Conservation (phyloP, 441 rosid species). For the Populus tomentosa region DNA sequence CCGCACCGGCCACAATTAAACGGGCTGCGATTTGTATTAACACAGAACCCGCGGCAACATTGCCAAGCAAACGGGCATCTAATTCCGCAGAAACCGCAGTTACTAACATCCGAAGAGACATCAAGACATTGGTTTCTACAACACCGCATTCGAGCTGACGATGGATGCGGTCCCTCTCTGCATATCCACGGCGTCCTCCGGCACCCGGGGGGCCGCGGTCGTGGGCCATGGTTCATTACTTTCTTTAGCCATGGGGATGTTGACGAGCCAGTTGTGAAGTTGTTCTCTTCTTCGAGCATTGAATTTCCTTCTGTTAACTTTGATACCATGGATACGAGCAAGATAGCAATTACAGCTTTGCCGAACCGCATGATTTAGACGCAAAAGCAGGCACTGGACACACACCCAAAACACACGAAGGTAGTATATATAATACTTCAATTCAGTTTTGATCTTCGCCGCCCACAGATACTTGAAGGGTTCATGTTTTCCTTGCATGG, state of each 20-base stretch:
- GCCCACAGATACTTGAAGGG: not conserved
- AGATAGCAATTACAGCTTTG: slow-evolving; percentile 8
- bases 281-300: slow-evolving; percentile 1
- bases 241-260: slow-evolving; percentile 39
- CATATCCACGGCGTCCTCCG: slow-evolving; percentile 40
- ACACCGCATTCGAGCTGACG: slow-evolving; percentile 34
- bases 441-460: not conserved
- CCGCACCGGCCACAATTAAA: slow-evolving; percentile 46
- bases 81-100: slow-evolving; percentile 42
- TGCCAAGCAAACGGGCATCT: slow-evolving; percentile 45
- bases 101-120: slow-evolving; percentile 32
- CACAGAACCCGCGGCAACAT: slow-evolving; percentile 45
- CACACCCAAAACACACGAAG: too few relatives aligned
- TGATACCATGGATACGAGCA: slow-evolving; percentile 7
- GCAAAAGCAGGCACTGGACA: not conserved
- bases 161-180: slow-evolving; percentile 19
- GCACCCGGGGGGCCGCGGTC: slow-evolving; percentile 30
- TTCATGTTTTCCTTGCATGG: slow-evolving; percentile 26
- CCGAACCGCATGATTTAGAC: slow-evolving; percentile 16
- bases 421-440: not conserved
- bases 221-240: slow-evolving; percentile 7
- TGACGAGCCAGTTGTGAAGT: slow-evolving; percentile 8
- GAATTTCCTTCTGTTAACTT: slow-evolving; percentile 6
- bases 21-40: slow-evolving; percentile 25
- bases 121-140: slow-evolving; percentile 48